Evolutionary conservation across 2,329 filamentous ascomycete species (phyloP), one percentile per base, ranked within the genome.

Genomic region (Paraphaeosphaeria minitans): DNA sequence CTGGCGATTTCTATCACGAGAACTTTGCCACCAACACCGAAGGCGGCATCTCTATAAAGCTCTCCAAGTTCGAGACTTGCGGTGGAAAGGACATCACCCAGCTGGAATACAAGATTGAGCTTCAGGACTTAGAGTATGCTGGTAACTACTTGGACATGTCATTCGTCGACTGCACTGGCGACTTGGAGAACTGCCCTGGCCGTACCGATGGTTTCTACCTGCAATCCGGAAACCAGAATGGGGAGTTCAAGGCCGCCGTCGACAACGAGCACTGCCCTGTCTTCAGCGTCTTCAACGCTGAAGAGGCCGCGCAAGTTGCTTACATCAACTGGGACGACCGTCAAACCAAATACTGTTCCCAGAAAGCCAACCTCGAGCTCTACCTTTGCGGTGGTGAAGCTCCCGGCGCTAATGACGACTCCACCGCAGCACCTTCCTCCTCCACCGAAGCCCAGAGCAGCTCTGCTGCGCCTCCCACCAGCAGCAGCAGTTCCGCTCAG

Each of bases 31-130:
- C 64, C 29, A 61, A 52, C n/a, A 39, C 35, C 37, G 59, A 62
- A 46, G 57, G 60, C 9, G 77, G 76, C 57, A 65, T 77, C 14
- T 79, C 77, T 4, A 70, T 79, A 66, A 79, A 79, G 67, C 56
- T 79, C 33, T 74, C 74, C n/a, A 77, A 75, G 64, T 60, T 56
- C 6, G 27, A 67, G 12, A 10, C 68, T 31, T 75, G 72, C 70
- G 70, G 68, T 43, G 64, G 62, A 14, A 57, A 53, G 56, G 66
- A 72, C 53, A 72, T 76, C 45, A 69, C 70, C 0, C 77, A 79
- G 56, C 60, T 78, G 45, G 77, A 79, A 62, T 79, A 79, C 71
- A 76, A 66, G 60, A 63, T 72, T 47, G 61, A 62, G 35, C 55
- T 57, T 19, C 29, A 48, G 19, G 29, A 48, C 5, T 19, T 24